Evolutionary conservation across 768 basidiomycete species (phyloP).

Genomic region (Lentinula sp.): DNA sequence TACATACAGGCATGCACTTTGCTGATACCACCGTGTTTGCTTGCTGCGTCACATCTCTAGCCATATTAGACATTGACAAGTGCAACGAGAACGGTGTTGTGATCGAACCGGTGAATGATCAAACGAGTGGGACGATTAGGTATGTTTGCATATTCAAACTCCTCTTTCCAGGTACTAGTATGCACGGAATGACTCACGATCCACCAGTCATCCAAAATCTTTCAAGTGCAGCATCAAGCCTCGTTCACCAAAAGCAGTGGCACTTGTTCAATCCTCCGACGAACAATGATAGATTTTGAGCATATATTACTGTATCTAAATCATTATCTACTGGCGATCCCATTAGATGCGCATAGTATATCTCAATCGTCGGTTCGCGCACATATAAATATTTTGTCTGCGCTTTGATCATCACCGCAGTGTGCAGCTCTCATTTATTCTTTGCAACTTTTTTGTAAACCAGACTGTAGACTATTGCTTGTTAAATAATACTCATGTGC

Average conservation of each 20-base stretch:
- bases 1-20: constrained; percentile 38
- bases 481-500: background rate
- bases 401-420: background rate
- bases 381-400: background rate
- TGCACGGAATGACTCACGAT: constrained; percentile 4
- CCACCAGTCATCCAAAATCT: constrained; percentile 50
- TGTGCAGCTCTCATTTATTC: background rate
- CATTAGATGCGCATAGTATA: background rate
- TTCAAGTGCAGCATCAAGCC: constrained; percentile 57
- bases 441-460: background rate
- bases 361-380: background rate
- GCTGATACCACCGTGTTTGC: constrained; percentile 52
- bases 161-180: background rate
- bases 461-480: background rate
- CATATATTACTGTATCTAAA: background rate
- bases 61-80: constrained; percentile 47
- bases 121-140: constrained; percentile 64
- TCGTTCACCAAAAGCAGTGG: constrained; percentile 51
- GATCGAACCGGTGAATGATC: constrained; percentile 48
- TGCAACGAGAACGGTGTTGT: constrained; percentile 35
- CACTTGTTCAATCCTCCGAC: constrained; percentile 36
- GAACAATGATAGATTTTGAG: background rate
- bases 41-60: constrained; percentile 43
- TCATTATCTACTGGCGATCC: background rate
- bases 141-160: constrained; percentile 12